Evolutionary conservation across 208 protist genomes (phyloP).

Genomic region (Trypanosoma scelopori): DNA sequence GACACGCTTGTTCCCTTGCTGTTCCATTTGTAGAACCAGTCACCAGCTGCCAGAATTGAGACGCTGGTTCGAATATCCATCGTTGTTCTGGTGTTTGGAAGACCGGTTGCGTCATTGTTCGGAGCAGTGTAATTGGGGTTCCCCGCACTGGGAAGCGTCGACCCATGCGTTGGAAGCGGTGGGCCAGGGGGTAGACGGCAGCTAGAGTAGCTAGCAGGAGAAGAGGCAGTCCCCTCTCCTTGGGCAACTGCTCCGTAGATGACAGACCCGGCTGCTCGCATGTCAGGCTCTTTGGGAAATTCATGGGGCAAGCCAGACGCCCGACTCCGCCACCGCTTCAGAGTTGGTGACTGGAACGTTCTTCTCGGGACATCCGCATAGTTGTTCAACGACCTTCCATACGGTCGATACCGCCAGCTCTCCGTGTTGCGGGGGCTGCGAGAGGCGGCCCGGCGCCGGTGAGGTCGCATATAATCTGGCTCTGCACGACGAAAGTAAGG

Average conservation of each 20-base stretch:
- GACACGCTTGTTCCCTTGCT: constrained; percentile 41
- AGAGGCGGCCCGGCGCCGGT: neutral
- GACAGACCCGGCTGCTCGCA: constrained; percentile 15
- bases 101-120: constrained; percentile 26
- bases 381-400: neutral
- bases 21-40: constrained; percentile 90
- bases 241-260: constrained; percentile 10
- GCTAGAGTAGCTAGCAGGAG: neutral
- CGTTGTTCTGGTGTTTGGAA: constrained; percentile 52
- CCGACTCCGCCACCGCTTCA: neutral
- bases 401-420: neutral
- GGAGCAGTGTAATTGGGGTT: neutral
- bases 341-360: neutral
- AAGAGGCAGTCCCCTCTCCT: neutral
- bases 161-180: constrained; percentile 7
- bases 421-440: neutral
- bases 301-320: neutral
- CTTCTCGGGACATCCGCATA: neutral
- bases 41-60: constrained; percentile 55
- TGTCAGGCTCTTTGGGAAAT: constrained; percentile 12
- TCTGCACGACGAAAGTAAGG: neutral
- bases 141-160: neutral
- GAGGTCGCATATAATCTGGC: neutral
- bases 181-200: neutral
- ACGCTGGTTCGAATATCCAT: constrained; percentile 70